Percentiles rank a stretch among this genome's conserved stretches.
Conservation (phyloP, 163 green algal genomes). For the Volvox carteri region DNA sequence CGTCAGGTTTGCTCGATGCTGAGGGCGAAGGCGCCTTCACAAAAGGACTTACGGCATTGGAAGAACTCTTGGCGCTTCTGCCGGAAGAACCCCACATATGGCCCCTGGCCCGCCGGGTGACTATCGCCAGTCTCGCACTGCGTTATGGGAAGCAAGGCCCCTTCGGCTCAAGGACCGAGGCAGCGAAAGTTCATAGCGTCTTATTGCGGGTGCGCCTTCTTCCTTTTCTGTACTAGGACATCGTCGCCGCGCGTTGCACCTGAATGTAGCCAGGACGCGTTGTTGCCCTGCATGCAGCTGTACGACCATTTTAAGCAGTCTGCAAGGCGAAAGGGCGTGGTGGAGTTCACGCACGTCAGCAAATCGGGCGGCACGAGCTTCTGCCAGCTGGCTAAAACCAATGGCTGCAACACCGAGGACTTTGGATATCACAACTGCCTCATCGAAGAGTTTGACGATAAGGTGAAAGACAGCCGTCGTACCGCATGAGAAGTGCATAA, state of each 20-base stretch:
- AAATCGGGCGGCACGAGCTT: conserved; percentile 42
- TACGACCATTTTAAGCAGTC: neutral
- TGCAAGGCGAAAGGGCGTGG: neutral
- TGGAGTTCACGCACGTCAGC: conserved; percentile 38
- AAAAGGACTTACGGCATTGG: neutral
- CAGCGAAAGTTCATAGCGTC: neutral
- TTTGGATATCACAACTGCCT: conserved; percentile 4
- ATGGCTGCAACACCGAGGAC: neutral
- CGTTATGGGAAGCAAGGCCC: neutral
- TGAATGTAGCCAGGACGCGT: neutral
- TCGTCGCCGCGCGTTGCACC: neutral
- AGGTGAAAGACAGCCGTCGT: conserved; percentile 7
- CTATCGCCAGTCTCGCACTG: neutral
- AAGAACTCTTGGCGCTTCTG: neutral
- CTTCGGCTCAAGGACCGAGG: neutral
- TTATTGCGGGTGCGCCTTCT: neutral
- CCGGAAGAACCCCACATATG: neutral
- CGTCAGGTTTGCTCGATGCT: neutral
- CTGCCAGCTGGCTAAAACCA: conserved; percentile 3
- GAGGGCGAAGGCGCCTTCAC: neutral
- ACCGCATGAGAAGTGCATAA: neutral
- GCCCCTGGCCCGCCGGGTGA: neutral
- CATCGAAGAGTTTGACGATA: neutral
- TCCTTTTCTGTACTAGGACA: neutral
- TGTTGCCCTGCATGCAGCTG: neutral